Conservation (phyloP, 2,329 filamentous ascomycete genomes). For the Trichoderma sp. region DNA sequence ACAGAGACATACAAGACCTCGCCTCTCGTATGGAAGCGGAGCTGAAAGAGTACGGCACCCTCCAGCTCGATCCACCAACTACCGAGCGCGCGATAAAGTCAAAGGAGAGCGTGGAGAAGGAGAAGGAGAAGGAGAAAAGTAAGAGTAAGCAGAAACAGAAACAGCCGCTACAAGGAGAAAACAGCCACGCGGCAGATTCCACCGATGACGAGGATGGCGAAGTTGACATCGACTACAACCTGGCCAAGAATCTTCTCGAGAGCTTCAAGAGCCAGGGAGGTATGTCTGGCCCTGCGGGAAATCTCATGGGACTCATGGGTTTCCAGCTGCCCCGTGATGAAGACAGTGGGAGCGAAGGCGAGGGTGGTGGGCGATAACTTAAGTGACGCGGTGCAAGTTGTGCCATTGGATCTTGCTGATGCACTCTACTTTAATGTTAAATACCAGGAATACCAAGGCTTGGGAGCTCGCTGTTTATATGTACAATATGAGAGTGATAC, state of each 20-base stretch:
- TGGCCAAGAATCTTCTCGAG: conserved; percentile 87
- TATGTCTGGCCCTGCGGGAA: conserved; percentile 79
- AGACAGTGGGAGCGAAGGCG: conserved; percentile 32
- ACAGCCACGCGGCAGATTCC: neutral
- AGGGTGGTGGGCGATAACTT: neutral
- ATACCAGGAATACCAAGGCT: neutral
- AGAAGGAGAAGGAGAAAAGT: neutral
- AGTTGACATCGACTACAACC: conserved; percentile 77
- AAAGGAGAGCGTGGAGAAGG: conserved; percentile 8
- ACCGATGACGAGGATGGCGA: conserved; percentile 44
- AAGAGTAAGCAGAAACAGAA: neutral
- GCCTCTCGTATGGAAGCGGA: conserved; percentile 71
- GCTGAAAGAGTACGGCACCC: conserved; percentile 64
- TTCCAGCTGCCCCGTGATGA: conserved; percentile 78
- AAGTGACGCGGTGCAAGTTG: neutral
- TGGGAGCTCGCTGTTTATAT: neutral
- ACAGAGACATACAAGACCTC: conserved; percentile 60
- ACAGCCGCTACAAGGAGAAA: conserved; percentile 31
- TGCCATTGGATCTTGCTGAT: neutral
- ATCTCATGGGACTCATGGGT: conserved; percentile 83
- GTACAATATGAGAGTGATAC: neutral
- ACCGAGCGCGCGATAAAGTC: neutral
- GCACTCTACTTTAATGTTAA: neutral
- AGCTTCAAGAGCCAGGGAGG: conserved; percentile 90
- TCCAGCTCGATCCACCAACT: conserved; percentile 48